Evolutionary conservation across 305 asterid genomes (phyloP), one percentile per base, ranked within the genome.

Genomic region (Coffea humblotiana): DNA sequence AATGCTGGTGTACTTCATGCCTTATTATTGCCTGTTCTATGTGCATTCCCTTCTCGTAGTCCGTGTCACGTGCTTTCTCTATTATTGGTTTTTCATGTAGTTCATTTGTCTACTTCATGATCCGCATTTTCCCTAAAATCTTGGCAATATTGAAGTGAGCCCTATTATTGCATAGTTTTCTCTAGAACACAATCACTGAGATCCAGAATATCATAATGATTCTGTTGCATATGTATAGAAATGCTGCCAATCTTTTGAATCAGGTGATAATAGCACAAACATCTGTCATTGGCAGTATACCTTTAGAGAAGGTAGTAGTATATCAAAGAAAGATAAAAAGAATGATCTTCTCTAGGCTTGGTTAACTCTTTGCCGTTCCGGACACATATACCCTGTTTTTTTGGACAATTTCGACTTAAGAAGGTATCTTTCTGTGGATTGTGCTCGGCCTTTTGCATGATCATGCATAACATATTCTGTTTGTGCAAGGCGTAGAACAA

Each of bases 401-500:
- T 60, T 60, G 13, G 21, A 27, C n/a, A 21, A 60, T 60, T 60
- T 21, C 65, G 15, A 18, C n/a, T 18, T 21, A 0, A 23, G 4
- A 10, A 61, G 4, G 6, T 61, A 7, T 61, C 6, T n/a, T 61
- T 19, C n/a, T 52, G 58, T 58, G 32, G 16, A 0, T n/a, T 64
- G 21, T 2, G 32, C 29, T 2, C 49, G 14, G n/a, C 54, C 8
- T 63, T 48, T 18, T 48, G 10, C 72, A 48, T 82, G 56, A 78
- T 78, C 49, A 29, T 32, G 32, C 64, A 60, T 45, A 35, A 71
- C 25, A 43, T 75, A 51, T 68, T 77, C 37, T 83, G 32, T 77
- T 74, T 82, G 87, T 85, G 93, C 84, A 91, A 91, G 97, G 95
- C 85, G 72, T 87, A 89, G 95, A 89, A 81, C 82, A 77, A 87